phyloP scores from a whole-genome alignment of 139 green algal species.

The Tetradesmus lagerheimii region DNA sequence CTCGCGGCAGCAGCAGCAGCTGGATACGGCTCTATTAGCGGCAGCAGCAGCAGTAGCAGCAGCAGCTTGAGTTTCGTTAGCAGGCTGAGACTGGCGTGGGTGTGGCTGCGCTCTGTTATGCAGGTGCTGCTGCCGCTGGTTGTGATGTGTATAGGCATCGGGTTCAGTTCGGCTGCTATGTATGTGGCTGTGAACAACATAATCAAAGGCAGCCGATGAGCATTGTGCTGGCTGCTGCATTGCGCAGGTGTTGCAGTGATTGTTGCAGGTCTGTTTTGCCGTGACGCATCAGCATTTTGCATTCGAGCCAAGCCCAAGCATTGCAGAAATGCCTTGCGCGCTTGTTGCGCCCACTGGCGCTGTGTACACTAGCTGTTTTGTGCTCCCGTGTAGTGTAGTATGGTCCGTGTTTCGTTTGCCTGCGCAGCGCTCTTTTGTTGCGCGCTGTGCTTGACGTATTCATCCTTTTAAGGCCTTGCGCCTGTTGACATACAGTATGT shows the following conservation, averaged over 20 bases:
- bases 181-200: conserved; percentile 12
- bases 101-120: neutral
- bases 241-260: neutral
- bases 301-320: neutral
- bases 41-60: neutral
- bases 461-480: neutral
- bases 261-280: neutral
- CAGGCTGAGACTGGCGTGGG: neutral
- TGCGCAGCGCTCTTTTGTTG: neutral
- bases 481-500: no score
- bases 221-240: neutral
- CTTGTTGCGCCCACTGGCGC: neutral
- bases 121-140: conserved; percentile 11
- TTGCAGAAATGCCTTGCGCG: neutral
- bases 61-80: neutral
- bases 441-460: neutral
- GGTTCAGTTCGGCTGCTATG: neutral
- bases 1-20: conserved; percentile 13
- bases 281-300: neutral
- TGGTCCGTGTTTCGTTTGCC: neutral
- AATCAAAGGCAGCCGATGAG: neutral
- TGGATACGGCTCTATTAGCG: neutral
- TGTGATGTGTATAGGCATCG: conserved; percentile 22
- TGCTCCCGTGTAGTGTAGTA: neutral
- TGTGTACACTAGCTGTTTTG: neutral